Evolutionary conservation across 2,329 filamentous ascomycete genomes (phyloP).

Genomic region (Chaetomium globosum): DNA sequence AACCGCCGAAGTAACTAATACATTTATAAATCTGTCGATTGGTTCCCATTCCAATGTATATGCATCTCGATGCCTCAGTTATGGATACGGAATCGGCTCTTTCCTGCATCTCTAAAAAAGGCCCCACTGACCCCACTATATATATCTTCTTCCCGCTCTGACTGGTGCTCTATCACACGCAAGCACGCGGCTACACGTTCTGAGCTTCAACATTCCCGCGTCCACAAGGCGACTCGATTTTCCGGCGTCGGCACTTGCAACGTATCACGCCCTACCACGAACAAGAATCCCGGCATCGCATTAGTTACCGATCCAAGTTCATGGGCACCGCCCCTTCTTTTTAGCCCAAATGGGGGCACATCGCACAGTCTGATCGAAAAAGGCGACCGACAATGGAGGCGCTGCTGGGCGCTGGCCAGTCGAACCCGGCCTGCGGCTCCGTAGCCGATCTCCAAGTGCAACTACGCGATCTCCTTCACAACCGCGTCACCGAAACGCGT

Average conservation of each 20-base stretch:
- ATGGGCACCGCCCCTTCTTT: background rate
- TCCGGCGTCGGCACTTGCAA: background rate
- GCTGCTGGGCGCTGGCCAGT: conserved; percentile 40
- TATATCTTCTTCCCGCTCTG: background rate
- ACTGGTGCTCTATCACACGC: conserved; percentile 1
- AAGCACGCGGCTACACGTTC: background rate
- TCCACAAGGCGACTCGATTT: conserved; percentile 3
- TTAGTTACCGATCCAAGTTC: background rate
- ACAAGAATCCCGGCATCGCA: background rate
- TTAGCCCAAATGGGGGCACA: background rate
- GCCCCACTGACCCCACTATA: background rate
- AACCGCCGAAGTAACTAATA: background rate
- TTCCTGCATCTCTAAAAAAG: too few species aligned
- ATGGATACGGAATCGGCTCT: too few species aligned
- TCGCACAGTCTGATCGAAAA: background rate
- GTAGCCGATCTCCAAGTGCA: conserved; percentile 52
- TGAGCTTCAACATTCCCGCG: background rate
- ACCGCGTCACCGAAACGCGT: conserved; percentile 51
- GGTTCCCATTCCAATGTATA: background rate
- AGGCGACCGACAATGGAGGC: conserved; percentile 39
- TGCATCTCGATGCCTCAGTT: too few species aligned
- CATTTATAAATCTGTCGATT: too few species aligned
- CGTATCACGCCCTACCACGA: background rate
- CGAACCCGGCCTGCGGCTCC: conserved; percentile 43
- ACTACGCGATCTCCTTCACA: conserved; percentile 47